These are phyloP conservation scores for Fraxinus greggii DNA, from an alignment of 305 asterid genomes.

Conservation along the genomic window DNA sequence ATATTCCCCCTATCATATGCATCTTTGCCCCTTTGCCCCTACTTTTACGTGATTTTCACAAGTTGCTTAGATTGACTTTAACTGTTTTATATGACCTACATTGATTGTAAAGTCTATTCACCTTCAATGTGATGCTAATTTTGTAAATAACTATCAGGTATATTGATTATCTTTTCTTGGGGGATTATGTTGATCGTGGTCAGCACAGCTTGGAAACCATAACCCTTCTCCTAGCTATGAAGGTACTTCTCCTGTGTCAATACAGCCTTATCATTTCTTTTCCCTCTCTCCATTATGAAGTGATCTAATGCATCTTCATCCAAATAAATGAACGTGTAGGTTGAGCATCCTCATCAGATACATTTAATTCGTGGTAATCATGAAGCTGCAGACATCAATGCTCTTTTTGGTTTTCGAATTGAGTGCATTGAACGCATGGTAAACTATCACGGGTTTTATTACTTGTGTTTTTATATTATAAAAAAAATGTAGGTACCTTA, in stretches of 20 bases:
- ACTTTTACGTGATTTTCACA: neutral
- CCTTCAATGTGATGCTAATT: slow-evolving; percentile 21
- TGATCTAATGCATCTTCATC: slow-evolving; percentile 12
- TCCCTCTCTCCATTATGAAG: neutral
- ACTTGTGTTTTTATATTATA: slow-evolving; percentile 17
- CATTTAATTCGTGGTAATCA: slow-evolving; percentile 98
- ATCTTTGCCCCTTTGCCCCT: neutral
- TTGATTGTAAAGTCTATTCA: slow-evolving; percentile 26
- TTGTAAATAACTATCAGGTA: slow-evolving; percentile 53
- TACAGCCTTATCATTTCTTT: neutral
- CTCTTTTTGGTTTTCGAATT: slow-evolving; percentile 92
- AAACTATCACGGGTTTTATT: slow-evolving; percentile 21
- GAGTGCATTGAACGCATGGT: slow-evolving; percentile 79
- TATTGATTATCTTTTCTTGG: slow-evolving; percentile 94
- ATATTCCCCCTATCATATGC: neutral
- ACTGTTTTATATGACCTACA: neutral
- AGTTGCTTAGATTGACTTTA: neutral
- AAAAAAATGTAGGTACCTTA: slow-evolving; percentile 12
- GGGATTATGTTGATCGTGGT: slow-evolving; percentile 97
- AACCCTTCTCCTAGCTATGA: slow-evolving; percentile 84
- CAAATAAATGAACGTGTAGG: slow-evolving; percentile 46
- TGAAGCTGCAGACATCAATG: slow-evolving; percentile 99
- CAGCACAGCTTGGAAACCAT: slow-evolving; percentile 98
- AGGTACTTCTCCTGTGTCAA: slow-evolving; percentile 44
- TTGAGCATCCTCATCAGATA: slow-evolving; percentile 81